These are phyloP conservation scores for Paecilomyces sp. DNA, from an alignment of 2,329 filamentous ascomycete genomes.

Conservation along the genomic window DNA sequence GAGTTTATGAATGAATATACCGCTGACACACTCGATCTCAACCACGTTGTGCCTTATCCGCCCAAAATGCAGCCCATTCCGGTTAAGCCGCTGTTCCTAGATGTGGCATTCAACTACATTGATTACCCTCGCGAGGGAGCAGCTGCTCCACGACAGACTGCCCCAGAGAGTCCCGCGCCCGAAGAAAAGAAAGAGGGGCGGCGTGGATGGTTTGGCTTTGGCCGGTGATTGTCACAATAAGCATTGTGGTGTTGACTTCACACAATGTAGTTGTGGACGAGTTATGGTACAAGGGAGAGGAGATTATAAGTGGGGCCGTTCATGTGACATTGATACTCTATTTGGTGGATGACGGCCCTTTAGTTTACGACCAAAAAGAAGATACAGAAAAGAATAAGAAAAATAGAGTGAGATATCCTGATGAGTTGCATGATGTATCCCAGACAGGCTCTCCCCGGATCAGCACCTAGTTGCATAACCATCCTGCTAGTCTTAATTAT, in stretches of 20 bases:
- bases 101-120: slow-evolving; percentile 97
- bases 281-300: background rate
- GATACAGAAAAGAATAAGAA: no score
- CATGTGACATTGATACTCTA: background rate
- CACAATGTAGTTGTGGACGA: background rate
- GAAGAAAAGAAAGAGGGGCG: slow-evolving; percentile 49
- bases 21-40: slow-evolving; percentile 61
- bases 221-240: slow-evolving; percentile 19
- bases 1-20: slow-evolving; percentile 73
- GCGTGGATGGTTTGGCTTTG: slow-evolving; percentile 73
- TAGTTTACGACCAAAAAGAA: background rate
- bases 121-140: slow-evolving; percentile 65
- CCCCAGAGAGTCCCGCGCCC: slow-evolving; percentile 17
- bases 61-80: slow-evolving; percentile 76
- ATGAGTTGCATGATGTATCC: no score
- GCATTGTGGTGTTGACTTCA: background rate
- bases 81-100: slow-evolving; percentile 91
- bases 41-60: slow-evolving; percentile 79
- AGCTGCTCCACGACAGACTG: slow-evolving; percentile 19
- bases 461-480: no score
- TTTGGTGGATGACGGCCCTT: background rate
- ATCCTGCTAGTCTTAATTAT: no score
- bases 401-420: no score
- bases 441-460: no score
- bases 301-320: background rate